phyloP scores from a whole-genome alignment of 495 filamentous ascomycete species.

The Letharia columbiana region DNA sequence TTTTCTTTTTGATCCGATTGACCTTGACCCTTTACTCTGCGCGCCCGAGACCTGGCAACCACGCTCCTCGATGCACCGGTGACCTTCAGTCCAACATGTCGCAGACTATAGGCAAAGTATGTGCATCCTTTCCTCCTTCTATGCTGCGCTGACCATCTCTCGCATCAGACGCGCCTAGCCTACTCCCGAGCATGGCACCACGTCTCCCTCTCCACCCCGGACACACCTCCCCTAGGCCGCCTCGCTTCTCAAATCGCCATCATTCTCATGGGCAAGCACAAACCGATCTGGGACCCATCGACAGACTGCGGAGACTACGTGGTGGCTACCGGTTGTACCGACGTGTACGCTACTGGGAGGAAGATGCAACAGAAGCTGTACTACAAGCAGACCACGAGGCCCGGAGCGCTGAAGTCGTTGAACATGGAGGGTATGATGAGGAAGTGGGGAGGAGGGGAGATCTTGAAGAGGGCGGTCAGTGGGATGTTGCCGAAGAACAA shows the following conservation, averaged over 20 bases:
- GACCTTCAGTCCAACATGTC: constrained; percentile 44
- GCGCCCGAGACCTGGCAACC: neutral
- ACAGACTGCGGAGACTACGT: constrained; percentile 99
- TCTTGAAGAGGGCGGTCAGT: constrained; percentile 80
- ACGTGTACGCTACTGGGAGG: constrained; percentile 79
- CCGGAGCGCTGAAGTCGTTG: constrained; percentile 76
- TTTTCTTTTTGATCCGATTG: neutral
- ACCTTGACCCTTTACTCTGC: neutral
- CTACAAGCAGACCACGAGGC: constrained; percentile 84
- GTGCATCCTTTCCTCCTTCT: constrained; percentile 16
- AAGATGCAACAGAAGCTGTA: constrained; percentile 92
- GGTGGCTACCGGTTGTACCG: constrained; percentile 79
- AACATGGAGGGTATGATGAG: constrained; percentile 91
- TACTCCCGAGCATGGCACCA: constrained; percentile 94
- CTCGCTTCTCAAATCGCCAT: constrained; percentile 85
- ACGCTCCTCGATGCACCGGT: constrained; percentile 18
- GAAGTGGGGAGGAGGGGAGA: constrained; percentile 91
- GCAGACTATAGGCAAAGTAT: constrained; percentile 58
- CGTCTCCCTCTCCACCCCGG: constrained; percentile 56
- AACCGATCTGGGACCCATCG: constrained; percentile 91
- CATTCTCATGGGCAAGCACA: constrained; percentile 97
- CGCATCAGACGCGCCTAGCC: constrained; percentile 76
- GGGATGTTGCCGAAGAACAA: constrained; percentile 98
- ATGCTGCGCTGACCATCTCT: constrained; percentile 5
- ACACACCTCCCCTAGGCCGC: constrained; percentile 60